Base-by-base conservation (phyloP, 305 asterid species). In the Fraxinus greggii region DNA sequence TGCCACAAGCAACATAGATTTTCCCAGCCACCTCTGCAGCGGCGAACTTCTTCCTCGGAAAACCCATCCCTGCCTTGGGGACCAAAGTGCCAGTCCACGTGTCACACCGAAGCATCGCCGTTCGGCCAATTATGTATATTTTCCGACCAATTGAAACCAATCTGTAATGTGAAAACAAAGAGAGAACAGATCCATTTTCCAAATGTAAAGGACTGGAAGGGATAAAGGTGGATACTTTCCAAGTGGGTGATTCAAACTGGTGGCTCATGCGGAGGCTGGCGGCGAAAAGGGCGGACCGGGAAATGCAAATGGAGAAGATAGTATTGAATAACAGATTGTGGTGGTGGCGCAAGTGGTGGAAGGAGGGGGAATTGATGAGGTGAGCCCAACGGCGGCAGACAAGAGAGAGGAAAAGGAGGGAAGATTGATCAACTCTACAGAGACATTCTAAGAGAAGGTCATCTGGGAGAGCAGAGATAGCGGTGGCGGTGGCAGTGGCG, bases 311-410 rank as follows among this genome's bases (percentile, higher is more conserved):
- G 61, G 92, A 85, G 80, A 93, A 92, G 54, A 93, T 87, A 10
- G 94, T 89, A 73, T 86, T 86, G 73, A 76, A 79, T 78, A 89
- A 87, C 70, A 82, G 92, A 54, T 88, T 85, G 82, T 89, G 87
- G 42, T 82, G 92, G 84, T 36, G 89, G 81, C 95, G 95, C 88
- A 92, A 89, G 38, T 82, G 85, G 7, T 83, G 86, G 82, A 94
- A 94, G 17, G 92, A 65, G 8, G 89, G 87, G 45, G 93, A 93
- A 38, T 93, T 91, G 33, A 94, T 79, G 70, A 94, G 89, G 76
- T 83, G 59, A 42, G 93, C 91, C 98, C 98, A 94, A 56, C 95
- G 90, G 80, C 91, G 94, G 88, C 95, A 94, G 78, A 94, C 98
- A 81, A 90, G 79, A 32, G 94, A 89, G 78, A 94, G 91, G 0